A percentile compares a stretch with the other conserved stretches of the same genome.
Conservation (phyloP, 2,329 filamentous ascomycete species). For the Colletotrichum coccodes region DNA sequence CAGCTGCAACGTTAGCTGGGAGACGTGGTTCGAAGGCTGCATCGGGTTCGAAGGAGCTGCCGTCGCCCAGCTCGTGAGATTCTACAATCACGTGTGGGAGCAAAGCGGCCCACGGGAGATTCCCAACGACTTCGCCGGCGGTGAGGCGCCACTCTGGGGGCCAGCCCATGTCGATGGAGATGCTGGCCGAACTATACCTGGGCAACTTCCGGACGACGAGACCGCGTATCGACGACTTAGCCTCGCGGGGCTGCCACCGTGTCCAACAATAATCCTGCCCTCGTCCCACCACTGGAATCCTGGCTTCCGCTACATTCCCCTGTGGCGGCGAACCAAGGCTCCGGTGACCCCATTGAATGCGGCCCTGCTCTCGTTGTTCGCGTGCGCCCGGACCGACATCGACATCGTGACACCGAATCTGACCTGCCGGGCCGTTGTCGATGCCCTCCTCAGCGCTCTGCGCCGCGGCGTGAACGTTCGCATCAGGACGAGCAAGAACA, state of each 20-base stretch:
- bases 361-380: conserved; percentile 70
- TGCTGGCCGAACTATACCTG: neutral
- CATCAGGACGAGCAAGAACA: conserved; percentile 72
- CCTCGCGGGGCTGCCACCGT: conserved; percentile 35
- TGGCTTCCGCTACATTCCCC: conserved; percentile 68
- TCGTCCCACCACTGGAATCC: conserved; percentile 79
- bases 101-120: conserved; percentile 4
- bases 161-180: neutral
- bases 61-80: conserved; percentile 69
- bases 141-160: neutral
- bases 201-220: conserved; percentile 9
- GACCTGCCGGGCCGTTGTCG: conserved; percentile 73
- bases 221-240: conserved; percentile 24
- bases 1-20: conserved; percentile 88
- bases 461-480: conserved; percentile 73
- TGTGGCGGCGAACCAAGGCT: conserved; percentile 57
- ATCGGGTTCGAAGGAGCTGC: conserved; percentile 72
- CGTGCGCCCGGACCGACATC: conserved; percentile 66
- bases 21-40: conserved; percentile 86
- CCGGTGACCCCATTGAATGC: conserved; percentile 76
- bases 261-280: conserved; percentile 74
- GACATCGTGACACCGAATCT: conserved; percentile 83
- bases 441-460: conserved; percentile 70
- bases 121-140: neutral
- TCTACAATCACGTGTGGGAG: conserved; percentile 77